Evolutionary conservation across 2,329 filamentous ascomycete genomes (phyloP).

Genomic region (Calonectria pauciramosa): DNA sequence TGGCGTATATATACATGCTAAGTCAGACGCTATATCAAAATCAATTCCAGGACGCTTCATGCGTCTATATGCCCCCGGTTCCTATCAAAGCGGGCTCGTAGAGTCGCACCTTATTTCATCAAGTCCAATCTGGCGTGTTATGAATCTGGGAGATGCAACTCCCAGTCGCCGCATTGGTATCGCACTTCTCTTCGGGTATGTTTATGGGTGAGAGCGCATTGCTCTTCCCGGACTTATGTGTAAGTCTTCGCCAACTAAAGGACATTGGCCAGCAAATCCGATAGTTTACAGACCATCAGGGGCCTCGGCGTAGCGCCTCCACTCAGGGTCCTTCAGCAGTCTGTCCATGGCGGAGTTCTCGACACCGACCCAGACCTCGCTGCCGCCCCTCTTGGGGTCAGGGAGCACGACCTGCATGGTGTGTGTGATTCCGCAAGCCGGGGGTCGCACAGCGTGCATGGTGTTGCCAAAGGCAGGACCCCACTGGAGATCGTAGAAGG

Average conservation of each 20-base stretch:
- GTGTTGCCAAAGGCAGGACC: slow-evolving; percentile 22
- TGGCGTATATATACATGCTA: background rate
- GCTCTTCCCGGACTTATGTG: background rate
- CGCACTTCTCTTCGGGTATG: background rate
- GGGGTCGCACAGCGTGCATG: slow-evolving; percentile 20
- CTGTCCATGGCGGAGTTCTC: slow-evolving; percentile 27
- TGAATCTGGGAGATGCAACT: background rate
- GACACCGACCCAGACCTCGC: slow-evolving; percentile 24
- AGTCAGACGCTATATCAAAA: slow-evolving; percentile 5
- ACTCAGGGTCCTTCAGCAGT: slow-evolving; percentile 17
- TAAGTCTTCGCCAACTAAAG: background rate
- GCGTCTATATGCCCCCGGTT: background rate
- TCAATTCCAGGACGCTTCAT: background rate
- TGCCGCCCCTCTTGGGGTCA: slow-evolving; percentile 25
- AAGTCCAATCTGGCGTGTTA: background rate
- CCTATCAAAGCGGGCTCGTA: background rate
- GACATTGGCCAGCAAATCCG: background rate
- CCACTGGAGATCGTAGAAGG: slow-evolving; percentile 29
- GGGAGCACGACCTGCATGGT: slow-evolving; percentile 31
- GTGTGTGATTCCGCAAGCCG: slow-evolving; percentile 26
- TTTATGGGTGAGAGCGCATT: background rate
- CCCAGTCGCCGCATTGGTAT: background rate
- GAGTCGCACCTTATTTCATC: background rate
- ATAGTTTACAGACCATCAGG: slow-evolving; percentile 17
- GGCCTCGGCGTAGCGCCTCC: slow-evolving; percentile 19